Evolutionary conservation across 345 rosid genomes (phyloP), one percentile per base, ranked within the genome.

Genomic region (Hevea brasiliensis): DNA sequence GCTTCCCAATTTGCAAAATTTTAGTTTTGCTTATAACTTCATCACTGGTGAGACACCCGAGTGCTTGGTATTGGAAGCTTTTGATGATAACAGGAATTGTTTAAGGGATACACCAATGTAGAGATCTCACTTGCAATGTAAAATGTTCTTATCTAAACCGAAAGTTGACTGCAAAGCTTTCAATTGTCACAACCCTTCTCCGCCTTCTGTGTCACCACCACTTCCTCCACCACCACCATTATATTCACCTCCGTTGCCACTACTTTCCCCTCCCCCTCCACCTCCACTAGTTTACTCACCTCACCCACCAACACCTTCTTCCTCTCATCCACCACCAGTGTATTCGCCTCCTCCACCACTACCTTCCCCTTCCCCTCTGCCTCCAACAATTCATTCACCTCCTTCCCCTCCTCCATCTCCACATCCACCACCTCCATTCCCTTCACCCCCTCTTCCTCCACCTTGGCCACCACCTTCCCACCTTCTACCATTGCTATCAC

Each of bases 111-210:
- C 72, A 68, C 70, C 72, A 3, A 75, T 35, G 18, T 93, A 90
- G 80, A 85, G 96, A 76, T 87, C 98, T 15, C 73, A 59, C 23
- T 76, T 67, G 80, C 86, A 90, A 63, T 94, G 98, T 80, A 82
- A 82, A 58, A 65, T 82, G 65, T 82, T 85, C 67, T 74, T 85
- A 69, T 87, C 94, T 2, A 85, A 62, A 42, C 87, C 81, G 29
- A 71, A 81, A 35, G 71, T 85, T 18, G 27, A 85, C 40, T 94
- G 98, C 70, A 69, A 81, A 21, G 76, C 76, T 32, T 81, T 81
- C 37, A 85, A 85, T 14, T 91, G 98, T 77, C 59, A 15, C 56
- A 73, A 73, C 0, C n/a, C 56, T n/a, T 8, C 70, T 67, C 65
- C 81, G 11, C 68, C 84, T 62, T 24, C 35, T 17, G 72, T 77